Conservation (phyloP, 306 rosid species). For the Cicer arietinum region DNA sequence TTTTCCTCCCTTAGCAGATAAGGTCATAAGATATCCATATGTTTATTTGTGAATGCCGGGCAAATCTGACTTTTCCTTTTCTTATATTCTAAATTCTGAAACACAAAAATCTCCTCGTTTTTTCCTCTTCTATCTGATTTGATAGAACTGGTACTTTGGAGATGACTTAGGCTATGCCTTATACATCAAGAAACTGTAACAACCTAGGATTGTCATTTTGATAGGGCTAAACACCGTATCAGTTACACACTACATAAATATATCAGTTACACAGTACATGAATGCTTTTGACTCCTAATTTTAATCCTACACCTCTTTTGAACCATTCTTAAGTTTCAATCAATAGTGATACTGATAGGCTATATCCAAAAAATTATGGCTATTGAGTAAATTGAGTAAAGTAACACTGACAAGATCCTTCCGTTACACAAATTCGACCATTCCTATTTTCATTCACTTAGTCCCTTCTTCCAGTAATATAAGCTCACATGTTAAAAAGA, state of each 20-base stretch:
- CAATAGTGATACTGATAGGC: neutral
- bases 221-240: neutral
- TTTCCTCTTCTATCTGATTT: neutral
- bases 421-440: too few relatives aligned
- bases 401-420: neutral
- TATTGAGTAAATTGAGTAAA: neutral
- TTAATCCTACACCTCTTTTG: neutral
- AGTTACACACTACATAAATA: neutral
- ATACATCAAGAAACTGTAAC: neutral
- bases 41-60: too few relatives aligned
- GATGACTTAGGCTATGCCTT: neutral
- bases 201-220: neutral
- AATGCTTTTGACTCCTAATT: neutral
- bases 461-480: neutral
- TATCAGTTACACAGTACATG: neutral
- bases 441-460: neutral
- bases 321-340: neutral
- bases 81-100: too few relatives aligned
- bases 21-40: too few relatives aligned
- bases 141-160: neutral
- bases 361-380: constrained; percentile 12
- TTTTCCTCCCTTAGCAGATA: too few relatives aligned
- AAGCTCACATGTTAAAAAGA: constrained; percentile 10
- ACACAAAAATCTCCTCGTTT: too few relatives aligned
- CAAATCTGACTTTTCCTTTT: too few relatives aligned